phyloP scores from a whole-genome alignment of 1,284 basidiomycete species.

The Earliella scabrosa region DNA sequence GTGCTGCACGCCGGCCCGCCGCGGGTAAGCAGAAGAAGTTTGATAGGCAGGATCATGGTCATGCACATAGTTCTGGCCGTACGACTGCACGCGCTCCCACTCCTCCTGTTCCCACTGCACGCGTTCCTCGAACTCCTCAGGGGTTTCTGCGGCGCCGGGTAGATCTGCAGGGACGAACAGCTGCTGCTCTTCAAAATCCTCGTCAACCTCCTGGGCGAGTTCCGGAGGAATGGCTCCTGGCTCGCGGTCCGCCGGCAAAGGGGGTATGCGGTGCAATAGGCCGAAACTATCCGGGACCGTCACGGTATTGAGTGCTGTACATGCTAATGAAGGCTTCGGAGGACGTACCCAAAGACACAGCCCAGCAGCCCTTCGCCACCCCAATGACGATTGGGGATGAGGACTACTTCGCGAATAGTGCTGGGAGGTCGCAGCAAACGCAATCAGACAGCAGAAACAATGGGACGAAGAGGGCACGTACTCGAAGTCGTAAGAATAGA shows the following conservation, averaged over 20 bases:
- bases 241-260: constrained; percentile 56
- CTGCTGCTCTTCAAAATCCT: constrained; percentile 62
- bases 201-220: constrained; percentile 47
- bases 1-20: constrained; percentile 20
- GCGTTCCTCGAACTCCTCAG: constrained; percentile 42
- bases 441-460: constrained; percentile 21
- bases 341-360: constrained; percentile 87
- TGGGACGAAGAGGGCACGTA: constrained; percentile 47
- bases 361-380: constrained; percentile 93
- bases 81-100: constrained; percentile 39
- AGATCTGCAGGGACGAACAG: constrained; percentile 76
- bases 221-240: constrained; percentile 59
- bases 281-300: constrained; percentile 57
- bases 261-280: constrained; percentile 89
- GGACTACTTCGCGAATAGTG: constrained; percentile 87
- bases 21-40: constrained; percentile 30
- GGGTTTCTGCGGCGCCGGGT: constrained; percentile 29
- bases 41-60: constrained; percentile 33
- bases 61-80: constrained; percentile 33
- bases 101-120: constrained; percentile 46
- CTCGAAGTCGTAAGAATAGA: constrained; percentile 98
- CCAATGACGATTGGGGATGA: constrained; percentile 95
- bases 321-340: constrained; percentile 1
- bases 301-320: not conserved
- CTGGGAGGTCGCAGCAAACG: constrained; percentile 43